A percentile compares a stretch with the other conserved stretches of the same genome.
Conservation (phyloP, 1,284 basidiomycete species). For the Microbotryomycetes sp. region DNA sequence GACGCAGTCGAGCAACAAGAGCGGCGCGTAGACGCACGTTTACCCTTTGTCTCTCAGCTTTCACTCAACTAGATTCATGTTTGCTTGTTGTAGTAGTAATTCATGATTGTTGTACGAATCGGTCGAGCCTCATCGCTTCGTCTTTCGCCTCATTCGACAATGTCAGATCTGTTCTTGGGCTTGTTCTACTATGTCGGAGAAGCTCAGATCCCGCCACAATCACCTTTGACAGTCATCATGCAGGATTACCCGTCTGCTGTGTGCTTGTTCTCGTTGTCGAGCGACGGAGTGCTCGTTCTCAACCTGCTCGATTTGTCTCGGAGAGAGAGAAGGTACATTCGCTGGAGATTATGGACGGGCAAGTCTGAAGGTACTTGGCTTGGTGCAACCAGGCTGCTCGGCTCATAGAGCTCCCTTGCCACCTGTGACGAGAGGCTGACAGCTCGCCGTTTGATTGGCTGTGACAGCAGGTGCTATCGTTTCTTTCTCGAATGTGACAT, state of each 20-base stretch:
- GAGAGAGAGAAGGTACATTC: not conserved
- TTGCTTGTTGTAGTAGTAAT: not conserved
- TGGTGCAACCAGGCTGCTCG: no score
- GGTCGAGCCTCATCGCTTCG: not conserved
- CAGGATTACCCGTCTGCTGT: not conserved
- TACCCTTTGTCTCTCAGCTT: not conserved
- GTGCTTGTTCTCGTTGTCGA: not conserved
- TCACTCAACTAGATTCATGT: not conserved
- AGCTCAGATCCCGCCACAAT: not conserved
- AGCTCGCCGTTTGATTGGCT: no score
- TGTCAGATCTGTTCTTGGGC: not conserved
- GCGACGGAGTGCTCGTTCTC: not conserved
- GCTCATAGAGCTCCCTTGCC: no score
- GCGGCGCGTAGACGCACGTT: no score
- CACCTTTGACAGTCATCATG: not conserved
- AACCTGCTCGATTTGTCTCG: not conserved
- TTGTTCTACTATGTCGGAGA: constrained; percentile 1
- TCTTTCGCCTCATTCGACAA: not conserved
- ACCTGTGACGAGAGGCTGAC: no score
- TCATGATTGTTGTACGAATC: not conserved
- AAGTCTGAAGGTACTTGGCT: no score
- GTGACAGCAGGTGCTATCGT: not conserved
- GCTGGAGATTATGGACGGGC: not conserved
- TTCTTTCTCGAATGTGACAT: not conserved
- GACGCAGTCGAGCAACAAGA: no score